phyloP scores from a whole-genome alignment of 495 filamentous ascomycete genomes.

The Chaetomium cochliodes region DNA sequence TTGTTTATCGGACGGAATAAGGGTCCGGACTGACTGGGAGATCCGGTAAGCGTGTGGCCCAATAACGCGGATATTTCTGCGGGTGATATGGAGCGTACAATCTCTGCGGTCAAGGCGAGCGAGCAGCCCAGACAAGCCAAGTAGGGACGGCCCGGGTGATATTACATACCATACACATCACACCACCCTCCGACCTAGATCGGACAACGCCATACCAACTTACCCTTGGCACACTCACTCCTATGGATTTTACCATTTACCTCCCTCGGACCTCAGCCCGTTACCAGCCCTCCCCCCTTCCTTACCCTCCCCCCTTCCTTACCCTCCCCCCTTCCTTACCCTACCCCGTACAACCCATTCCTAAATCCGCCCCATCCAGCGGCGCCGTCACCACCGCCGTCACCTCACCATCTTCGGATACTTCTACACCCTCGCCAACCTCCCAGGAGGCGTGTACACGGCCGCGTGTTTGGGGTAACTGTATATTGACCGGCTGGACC shows the following conservation, averaged over 20 bases:
- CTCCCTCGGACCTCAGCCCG: too few species aligned
- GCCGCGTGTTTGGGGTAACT: conserved; percentile 78
- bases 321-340: conserved; percentile 8
- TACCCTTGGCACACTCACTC: too few species aligned
- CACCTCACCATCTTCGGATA: conserved; percentile 61
- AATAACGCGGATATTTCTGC: neutral
- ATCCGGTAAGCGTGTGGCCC: neutral
- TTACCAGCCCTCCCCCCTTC: too few species aligned
- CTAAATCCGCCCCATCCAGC: conserved; percentile 64
- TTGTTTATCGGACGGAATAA: neutral
- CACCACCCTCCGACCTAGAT: too few species aligned
- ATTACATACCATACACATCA: too few species aligned
- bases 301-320: neutral
- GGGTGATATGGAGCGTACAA: neutral
- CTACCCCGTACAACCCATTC: too few species aligned
- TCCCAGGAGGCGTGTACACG: conserved; percentile 66
- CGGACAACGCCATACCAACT: too few species aligned
- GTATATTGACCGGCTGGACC: conserved; percentile 67
- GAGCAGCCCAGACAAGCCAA: too few species aligned
- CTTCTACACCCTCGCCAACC: conserved; percentile 56
- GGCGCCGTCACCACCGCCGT: conserved; percentile 69
- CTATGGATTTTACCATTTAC: too few species aligned
- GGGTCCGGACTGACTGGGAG: neutral
- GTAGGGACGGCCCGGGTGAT: too few species aligned
- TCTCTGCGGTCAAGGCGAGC: too few species aligned